Evolutionary conservation across 2,329 filamentous ascomycete genomes (phyloP), one percentile per base, ranked within the genome.

Genomic region (Endoconidiophora polonica): DNA sequence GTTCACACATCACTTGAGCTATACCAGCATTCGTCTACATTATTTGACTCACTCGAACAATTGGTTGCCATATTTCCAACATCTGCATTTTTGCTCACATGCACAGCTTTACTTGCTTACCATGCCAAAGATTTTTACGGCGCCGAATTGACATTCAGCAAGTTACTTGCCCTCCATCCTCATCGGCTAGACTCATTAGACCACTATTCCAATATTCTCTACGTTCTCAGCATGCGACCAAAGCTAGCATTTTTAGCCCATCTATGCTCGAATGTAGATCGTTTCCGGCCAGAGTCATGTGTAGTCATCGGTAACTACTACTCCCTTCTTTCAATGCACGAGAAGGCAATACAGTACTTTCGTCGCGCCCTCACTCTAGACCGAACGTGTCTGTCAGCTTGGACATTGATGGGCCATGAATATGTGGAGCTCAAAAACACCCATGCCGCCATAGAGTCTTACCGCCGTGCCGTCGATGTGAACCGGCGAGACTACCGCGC

Each of bases 391-490:
- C 73, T 95, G 14, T 93, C 87, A 0, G 91, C 91, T 1, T 98
- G 91, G 91, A 98, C 91, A 0, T 71, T 98, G 1, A 96, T 98
- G 90, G 91, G 91, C 1, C 91, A 98, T 63, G 91, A 98, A 63
- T 98, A 95, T 58, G 87, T 96, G 49, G 91, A 98, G 64, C 79
- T 98, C 65, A 98, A 96, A 61, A 98, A 98, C 62, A 96, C 90
- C 0, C 91, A 98, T 59, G 90, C 91, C 0, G 91, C 91, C 6
- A 96, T 98, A 54, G 91, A 98, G 63, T 94, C 86, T 1, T 98
- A 98, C 61, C 79, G 91, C 1, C 81, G 91, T 40, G 91, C 91
- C 1, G 90, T 98, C 1, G 91, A 98, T 59, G 86, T 91, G 57
- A 96, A 98, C 60, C 79, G 90, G 33, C 86, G 91, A 58, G 91